Conservation (phyloP, 2,329 filamentous ascomycete species). For the Didymella exigua region DNA sequence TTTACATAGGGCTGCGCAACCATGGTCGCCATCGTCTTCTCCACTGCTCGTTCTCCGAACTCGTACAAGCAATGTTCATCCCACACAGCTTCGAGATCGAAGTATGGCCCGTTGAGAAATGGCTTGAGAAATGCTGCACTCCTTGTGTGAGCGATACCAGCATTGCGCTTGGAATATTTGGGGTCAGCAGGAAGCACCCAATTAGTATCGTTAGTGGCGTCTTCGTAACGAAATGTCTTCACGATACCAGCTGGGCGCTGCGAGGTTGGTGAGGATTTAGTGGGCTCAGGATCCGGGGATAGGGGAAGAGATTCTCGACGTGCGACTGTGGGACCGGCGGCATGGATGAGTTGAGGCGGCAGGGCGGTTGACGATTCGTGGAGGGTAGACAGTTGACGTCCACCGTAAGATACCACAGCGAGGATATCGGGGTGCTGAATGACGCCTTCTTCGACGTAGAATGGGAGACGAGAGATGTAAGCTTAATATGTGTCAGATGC, state of each 20-base stretch:
- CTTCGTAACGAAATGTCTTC: constrained; percentile 35
- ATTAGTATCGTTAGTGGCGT: constrained; percentile 28
- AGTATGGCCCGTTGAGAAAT: constrained; percentile 66
- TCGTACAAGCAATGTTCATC: constrained; percentile 77
- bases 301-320: constrained; percentile 34
- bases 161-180: constrained; percentile 55
- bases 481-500: constrained; percentile 23
- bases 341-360: constrained; percentile 41
- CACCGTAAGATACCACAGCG: constrained; percentile 42
- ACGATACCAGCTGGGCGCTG: constrained; percentile 18
- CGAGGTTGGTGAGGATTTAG: constrained; percentile 10
- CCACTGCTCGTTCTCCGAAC: constrained; percentile 71
- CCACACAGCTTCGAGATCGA: constrained; percentile 79
- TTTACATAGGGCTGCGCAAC: constrained; percentile 80
- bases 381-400: constrained; percentile 35
- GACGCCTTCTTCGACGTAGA: constrained; percentile 40
- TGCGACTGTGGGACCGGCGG: constrained; percentile 26
- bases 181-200: constrained; percentile 40
- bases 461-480: constrained; percentile 40
- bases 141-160: constrained; percentile 69
- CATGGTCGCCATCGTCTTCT: constrained; percentile 81
- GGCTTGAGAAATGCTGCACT: constrained; percentile 69
- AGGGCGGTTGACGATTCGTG: constrained; percentile 19
- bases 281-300: constrained; percentile 17
- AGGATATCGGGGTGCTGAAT: constrained; percentile 34